These are phyloP conservation scores for Trypanosoma avium DNA, from an alignment of 208 protist genomes.

Conservation along the genomic window DNA sequence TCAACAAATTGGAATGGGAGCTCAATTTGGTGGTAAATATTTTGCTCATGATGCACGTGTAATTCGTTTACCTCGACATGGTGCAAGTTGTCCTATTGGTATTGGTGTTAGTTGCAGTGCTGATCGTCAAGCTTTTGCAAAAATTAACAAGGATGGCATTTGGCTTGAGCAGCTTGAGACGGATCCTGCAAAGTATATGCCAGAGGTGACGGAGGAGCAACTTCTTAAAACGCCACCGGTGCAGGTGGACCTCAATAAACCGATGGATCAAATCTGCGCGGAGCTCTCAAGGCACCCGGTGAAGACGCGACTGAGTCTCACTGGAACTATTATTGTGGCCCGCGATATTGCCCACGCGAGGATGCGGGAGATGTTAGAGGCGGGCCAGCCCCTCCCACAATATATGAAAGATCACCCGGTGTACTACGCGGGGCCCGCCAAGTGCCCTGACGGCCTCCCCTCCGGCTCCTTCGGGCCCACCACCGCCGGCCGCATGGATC, in stretches of 20 bases:
- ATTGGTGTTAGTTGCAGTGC: slow-evolving; percentile 98
- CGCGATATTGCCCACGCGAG: slow-evolving; percentile 97
- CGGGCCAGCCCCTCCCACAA: slow-evolving; percentile 85
- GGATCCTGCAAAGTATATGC: slow-evolving; percentile 93
- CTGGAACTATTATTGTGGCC: slow-evolving; percentile 96
- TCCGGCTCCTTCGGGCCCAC: slow-evolving; percentile 97
- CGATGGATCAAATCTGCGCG: slow-evolving; percentile 85
- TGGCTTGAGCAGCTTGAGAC: slow-evolving; percentile 96
- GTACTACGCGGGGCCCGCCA: slow-evolving; percentile 98
- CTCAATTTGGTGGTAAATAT: slow-evolving; percentile 98
- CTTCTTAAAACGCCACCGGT: slow-evolving; percentile 74
- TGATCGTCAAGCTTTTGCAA: slow-evolving; percentile 92
- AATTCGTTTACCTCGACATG: slow-evolving; percentile 93
- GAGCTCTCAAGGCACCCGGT: slow-evolving; percentile 89
- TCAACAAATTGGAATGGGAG: slow-evolving; percentile 93
- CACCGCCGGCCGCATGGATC: slow-evolving; percentile 96
- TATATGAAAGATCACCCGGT: slow-evolving; percentile 96
- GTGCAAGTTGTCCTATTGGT: slow-evolving; percentile 90
- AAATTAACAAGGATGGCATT: slow-evolving; percentile 96
- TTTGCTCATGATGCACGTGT: slow-evolving; percentile 97
- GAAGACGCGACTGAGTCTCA: slow-evolving; percentile 93
- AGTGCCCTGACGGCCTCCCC: slow-evolving; percentile 93
- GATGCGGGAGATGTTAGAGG: slow-evolving; percentile 90
- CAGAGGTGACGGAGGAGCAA: slow-evolving; percentile 84
- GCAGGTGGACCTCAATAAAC: slow-evolving; percentile 92